Percentiles rank a stretch among this genome's conserved stretches.
phyloP scores from a whole-genome alignment of 371 early-diverging fungal species.

The Mucor plumbeus region DNA sequence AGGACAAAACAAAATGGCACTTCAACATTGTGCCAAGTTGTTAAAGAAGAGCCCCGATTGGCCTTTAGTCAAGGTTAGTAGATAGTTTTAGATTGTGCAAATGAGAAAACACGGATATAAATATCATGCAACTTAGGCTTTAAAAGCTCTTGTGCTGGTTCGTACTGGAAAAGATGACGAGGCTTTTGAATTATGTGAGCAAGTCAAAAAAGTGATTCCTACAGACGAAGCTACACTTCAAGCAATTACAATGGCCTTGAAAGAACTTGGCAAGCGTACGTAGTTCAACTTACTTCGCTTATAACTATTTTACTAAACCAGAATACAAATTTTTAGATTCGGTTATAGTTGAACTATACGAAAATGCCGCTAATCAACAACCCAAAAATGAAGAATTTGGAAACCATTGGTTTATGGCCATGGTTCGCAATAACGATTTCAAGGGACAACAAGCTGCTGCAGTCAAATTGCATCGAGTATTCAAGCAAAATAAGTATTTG shows the following conservation, averaged over 20 bases:
- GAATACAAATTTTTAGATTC: slow-evolving; percentile 42
- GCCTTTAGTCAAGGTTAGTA: slow-evolving; percentile 64
- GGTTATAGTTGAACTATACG: slow-evolving; percentile 76
- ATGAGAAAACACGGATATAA: slow-evolving; percentile 5
- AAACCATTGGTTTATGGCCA: slow-evolving; percentile 85
- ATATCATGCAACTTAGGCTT: slow-evolving; percentile 59
- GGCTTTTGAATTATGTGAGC: slow-evolving; percentile 71
- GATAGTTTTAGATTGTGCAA: background rate
- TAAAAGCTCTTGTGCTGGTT: slow-evolving; percentile 82
- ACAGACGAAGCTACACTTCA: slow-evolving; percentile 79
- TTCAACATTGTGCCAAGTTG: slow-evolving; percentile 70
- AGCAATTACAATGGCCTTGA: slow-evolving; percentile 73
- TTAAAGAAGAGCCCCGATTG: slow-evolving; percentile 75
- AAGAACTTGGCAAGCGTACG: slow-evolving; percentile 65
- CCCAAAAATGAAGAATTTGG: slow-evolving; percentile 80
- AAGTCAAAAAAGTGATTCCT: slow-evolving; percentile 71
- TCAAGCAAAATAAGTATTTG: slow-evolving; percentile 78
- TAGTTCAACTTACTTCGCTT: no score
- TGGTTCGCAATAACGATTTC: slow-evolving; percentile 73
- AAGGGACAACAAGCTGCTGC: slow-evolving; percentile 86
- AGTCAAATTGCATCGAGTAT: slow-evolving; percentile 79
- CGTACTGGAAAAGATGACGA: slow-evolving; percentile 71
- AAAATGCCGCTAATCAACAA: slow-evolving; percentile 63
- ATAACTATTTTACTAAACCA: background rate
- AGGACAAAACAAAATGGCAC: slow-evolving; percentile 70